Base-by-base conservation (phyloP, 2,329 filamentous ascomycete genomes). In the Arthrobotrys entomopaga region DNA sequence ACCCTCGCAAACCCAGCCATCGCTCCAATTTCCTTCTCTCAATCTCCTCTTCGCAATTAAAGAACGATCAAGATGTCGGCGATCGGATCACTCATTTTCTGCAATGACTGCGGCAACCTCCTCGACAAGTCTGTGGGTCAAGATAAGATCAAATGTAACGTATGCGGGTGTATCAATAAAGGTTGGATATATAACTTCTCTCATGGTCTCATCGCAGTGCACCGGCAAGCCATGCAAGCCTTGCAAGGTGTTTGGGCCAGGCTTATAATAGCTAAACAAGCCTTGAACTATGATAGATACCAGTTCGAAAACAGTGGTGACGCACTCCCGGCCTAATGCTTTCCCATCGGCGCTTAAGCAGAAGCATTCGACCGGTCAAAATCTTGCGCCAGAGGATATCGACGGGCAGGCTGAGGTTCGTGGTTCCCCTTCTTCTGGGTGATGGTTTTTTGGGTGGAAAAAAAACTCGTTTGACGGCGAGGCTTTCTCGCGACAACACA, bases 11-110 rank as follows among this genome's bases (percentile, higher is more conserved):
- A 42, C 10, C 13, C 52, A 42, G 5, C 13, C 52, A 49, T 50
- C 40, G 7, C 10, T n/a, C n/a, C n/a, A n/a, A 57, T 40, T 42
- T 64, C 38, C 22, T 16, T 56, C 48, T 29, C 6, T 29, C 46
- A 7, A 34, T 34, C 24, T 54, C 10, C 19, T n/a, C 49, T 22
- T 48, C 34, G 6, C 54, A 60, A n/a, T 19, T 29, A 38, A 15
- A 38, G 3, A 20, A 20, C 38, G 16, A 49, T 58, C 29, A 83
- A 78, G 75, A 97, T 97, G 94, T 89, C 93, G 77, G 89, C 91
- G 16, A 93, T 97, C 77, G 94, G 93, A 65, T 94, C 93, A 60
- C 85, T 98, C 46, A 89, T 97, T 40, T 98, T 98, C 82, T 98
- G 94, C 84, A 91, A 87, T 63, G 91, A 93, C 81, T 98, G 94